Conservation (phyloP, 164 flowering plant species). For the Buxus sempervirens region DNA sequence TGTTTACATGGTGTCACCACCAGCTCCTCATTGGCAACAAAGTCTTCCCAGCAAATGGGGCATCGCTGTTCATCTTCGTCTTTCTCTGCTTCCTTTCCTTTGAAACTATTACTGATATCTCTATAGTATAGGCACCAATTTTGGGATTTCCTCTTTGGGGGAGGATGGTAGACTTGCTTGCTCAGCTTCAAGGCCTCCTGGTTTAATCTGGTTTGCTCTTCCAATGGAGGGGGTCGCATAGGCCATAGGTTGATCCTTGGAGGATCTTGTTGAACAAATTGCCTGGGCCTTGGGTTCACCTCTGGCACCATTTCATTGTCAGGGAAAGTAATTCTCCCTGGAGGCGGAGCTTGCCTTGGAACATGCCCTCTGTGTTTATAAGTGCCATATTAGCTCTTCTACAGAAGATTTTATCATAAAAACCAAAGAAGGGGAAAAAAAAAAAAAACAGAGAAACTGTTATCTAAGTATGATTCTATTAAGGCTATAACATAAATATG, state of each 20-base stretch:
- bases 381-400: too few relatives aligned
- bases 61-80: constrained; percentile 58
- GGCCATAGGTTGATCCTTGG: constrained; percentile 18
- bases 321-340: too few relatives aligned
- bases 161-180: constrained; percentile 44
- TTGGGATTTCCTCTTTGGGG: constrained; percentile 18
- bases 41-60: constrained; percentile 82
- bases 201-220: constrained; percentile 26
- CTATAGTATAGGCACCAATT: constrained; percentile 41
- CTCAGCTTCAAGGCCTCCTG: constrained; percentile 39
- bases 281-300: constrained; percentile 19
- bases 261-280: constrained; percentile 16
- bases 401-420: too few relatives aligned
- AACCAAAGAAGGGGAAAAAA: too few relatives aligned
- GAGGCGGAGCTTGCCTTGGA: too few relatives aligned
- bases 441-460: too few relatives aligned
- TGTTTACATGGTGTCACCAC: constrained; percentile 83
- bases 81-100: constrained; percentile 15
- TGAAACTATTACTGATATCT: constrained; percentile 12
- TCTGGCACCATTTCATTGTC: background rate
- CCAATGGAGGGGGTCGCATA: background rate
- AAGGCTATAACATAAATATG: too few relatives aligned
- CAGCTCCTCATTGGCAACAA: constrained; percentile 50
- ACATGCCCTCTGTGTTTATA: too few relatives aligned
- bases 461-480: too few relatives aligned